Evolutionary conservation across 805 yeast genomes (phyloP).

Genomic region (Zygosaccharomyces bailii): DNA sequence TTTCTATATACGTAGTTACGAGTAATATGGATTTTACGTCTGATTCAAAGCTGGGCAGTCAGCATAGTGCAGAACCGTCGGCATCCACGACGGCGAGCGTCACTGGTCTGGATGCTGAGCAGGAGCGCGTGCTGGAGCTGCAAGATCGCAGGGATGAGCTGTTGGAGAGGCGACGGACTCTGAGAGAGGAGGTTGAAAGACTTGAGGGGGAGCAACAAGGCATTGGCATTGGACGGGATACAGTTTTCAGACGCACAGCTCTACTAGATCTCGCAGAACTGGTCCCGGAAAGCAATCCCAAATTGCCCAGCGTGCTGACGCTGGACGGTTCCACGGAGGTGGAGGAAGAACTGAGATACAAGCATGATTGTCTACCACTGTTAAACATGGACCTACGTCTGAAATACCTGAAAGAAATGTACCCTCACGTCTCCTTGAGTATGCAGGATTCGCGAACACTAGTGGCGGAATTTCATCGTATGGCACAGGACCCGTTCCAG

Average conservation of each 20-base stretch:
- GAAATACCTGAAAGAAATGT: slow-evolving; percentile 18
- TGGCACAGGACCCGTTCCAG: background rate
- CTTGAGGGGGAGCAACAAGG: background rate
- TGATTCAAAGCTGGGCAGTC: slow-evolving; percentile 16
- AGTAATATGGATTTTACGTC: slow-evolving; percentile 28
- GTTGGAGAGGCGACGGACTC: slow-evolving; percentile 17
- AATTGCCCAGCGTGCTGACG: background rate
- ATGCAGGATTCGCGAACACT: slow-evolving; percentile 6
- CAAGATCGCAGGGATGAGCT: slow-evolving; percentile 24
- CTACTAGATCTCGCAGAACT: slow-evolving; percentile 10
- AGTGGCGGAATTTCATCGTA: background rate
- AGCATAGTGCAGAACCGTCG: slow-evolving; percentile 3
- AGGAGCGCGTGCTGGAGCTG: slow-evolving; percentile 16
- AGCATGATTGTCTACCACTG: slow-evolving; percentile 31
- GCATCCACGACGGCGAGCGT: slow-evolving; percentile 6
- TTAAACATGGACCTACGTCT: slow-evolving; percentile 26
- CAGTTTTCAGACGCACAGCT: background rate
- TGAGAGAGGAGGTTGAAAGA: slow-evolving; percentile 21
- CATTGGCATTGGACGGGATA: slow-evolving; percentile 2
- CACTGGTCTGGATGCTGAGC: slow-evolving; percentile 15
- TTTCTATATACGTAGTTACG: background rate
- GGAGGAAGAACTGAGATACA: slow-evolving; percentile 21
- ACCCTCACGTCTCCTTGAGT: slow-evolving; percentile 14
- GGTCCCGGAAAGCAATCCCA: background rate
- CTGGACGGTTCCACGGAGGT: slow-evolving; percentile 22